Evolutionary conservation across 441 rosid species (phyloP).

Genomic region (Populus hybrid): DNA sequence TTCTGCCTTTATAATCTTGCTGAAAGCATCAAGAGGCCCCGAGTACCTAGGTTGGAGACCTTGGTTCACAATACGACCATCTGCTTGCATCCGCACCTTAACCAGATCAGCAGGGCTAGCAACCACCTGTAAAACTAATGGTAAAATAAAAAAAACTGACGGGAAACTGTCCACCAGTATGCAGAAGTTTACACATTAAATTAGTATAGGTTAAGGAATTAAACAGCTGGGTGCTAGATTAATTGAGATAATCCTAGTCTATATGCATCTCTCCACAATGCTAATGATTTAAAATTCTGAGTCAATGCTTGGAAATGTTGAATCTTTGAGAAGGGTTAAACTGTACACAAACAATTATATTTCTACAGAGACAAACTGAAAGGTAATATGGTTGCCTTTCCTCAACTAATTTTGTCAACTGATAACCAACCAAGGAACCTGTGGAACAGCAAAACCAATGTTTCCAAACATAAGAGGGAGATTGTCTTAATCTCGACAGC

Average conservation of each 20-base stretch:
- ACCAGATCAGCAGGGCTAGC: constrained; percentile 93
- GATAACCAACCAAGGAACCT: neutral
- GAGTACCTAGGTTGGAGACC: constrained; percentile 70
- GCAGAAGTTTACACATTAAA: neutral
- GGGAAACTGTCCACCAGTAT: neutral
- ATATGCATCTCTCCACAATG: neutral
- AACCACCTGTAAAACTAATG: constrained; percentile 63
- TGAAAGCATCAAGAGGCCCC: constrained; percentile 61
- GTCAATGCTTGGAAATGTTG: neutral
- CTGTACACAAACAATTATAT: neutral
- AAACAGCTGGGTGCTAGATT: neutral
- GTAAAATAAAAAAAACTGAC: constrained; percentile 13
- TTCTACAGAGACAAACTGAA: neutral
- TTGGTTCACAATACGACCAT: constrained; percentile 46
- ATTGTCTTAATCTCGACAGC: neutral
- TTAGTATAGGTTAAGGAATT: neutral
- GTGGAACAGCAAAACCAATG: neutral
- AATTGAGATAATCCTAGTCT: neutral
- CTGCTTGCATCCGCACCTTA: constrained; percentile 95
- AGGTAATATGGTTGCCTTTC: neutral
- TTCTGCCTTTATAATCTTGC: constrained; percentile 50
- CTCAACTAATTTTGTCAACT: neutral
- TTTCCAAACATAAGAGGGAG: neutral
- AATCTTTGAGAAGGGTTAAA: neutral
- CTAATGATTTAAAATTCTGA: neutral